These are phyloP conservation scores for Phtheirospermum japonicum DNA, from an alignment of 257 asterid species.

Conservation along the genomic window DNA sequence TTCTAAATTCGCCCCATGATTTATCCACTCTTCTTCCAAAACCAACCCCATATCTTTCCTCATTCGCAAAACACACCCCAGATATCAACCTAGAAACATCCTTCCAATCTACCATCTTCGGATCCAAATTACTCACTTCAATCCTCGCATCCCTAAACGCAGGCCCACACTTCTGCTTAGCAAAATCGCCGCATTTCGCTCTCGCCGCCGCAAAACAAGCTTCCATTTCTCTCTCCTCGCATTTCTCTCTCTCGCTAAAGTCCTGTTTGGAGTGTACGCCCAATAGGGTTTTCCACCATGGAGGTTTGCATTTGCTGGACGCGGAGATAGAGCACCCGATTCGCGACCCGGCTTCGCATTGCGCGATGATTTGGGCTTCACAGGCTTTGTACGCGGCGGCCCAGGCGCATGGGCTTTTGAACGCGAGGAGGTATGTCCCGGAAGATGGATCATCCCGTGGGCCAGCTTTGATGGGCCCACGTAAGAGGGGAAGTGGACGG, in stretches of 20 bases:
- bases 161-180: conserved; percentile 59
- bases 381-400: conserved; percentile 54
- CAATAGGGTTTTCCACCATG: conserved; percentile 70
- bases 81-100: conserved; percentile 57
- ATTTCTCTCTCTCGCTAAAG: conserved; percentile 55
- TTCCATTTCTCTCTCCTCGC: conserved; percentile 73
- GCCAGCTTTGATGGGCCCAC: conserved; percentile 57
- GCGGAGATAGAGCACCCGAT: conserved; percentile 89
- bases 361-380: conserved; percentile 50
- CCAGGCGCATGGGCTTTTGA: conserved; percentile 61
- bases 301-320: conserved; percentile 70
- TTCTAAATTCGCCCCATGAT: conserved; percentile 51
- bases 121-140: conserved; percentile 38
- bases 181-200: conserved; percentile 50
- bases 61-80: conserved; percentile 42
- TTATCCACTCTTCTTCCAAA: conserved; percentile 37
- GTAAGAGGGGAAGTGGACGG: conserved; percentile 66
- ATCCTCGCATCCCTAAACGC: conserved; percentile 65
- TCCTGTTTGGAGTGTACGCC: conserved; percentile 43
- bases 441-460: conserved; percentile 45
- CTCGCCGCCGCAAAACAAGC: conserved; percentile 55
- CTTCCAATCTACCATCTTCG: conserved; percentile 35
- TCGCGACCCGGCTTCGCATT: conserved; percentile 80
- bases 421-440: conserved; percentile 68
- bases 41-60: conserved; percentile 31